Evolutionary conservation across 2,329 filamentous ascomycete genomes (phyloP), one percentile per base, ranked within the genome.

Genomic region (Byssoonygena ceratinophila): DNA sequence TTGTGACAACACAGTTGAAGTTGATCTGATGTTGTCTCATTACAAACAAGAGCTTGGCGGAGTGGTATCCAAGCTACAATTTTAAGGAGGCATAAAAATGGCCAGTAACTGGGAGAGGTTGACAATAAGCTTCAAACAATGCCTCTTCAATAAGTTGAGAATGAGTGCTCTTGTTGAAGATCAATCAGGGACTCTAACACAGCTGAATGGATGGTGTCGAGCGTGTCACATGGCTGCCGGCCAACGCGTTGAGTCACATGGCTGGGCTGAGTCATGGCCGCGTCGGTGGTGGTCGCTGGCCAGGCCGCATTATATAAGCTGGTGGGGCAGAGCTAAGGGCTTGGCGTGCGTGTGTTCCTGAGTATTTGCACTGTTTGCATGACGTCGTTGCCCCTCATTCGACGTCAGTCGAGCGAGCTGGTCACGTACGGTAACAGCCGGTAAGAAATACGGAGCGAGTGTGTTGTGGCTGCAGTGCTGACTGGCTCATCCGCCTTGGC

Each of bases 41-140:
- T n/a, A n/a, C n/a, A n/a, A n/a, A n/a, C 58, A 0, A 57, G 46
- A 4, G 54, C 54, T 31, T 39, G 55, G 14, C 47, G 44, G 6
- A 71, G 61, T 1, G 66, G 63, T 0, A 74, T 63, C 36, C 64
- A 63, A 12, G 66, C 63, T 5, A 66, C 61, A 0, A 56, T 57
- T 46, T 69, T 74, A 0, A 64, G 53, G 74, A 69, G 3, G 72
- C 47, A 57, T n/a, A n/a, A n/a, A n/a, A n/a, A n/a, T n/a, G n/a
- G n/a, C n/a, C n/a, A n/a, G n/a, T n/a, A n/a, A n/a, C n/a, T n/a
- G n/a, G n/a, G n/a, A n/a, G n/a, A n/a, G n/a, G n/a, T n/a, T n/a
- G n/a, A n/a, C n/a, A n/a, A n/a, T n/a, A n/a, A n/a, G n/a, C n/a
- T n/a, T n/a, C n/a, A n/a, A n/a, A n/a, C n/a, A n/a, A n/a, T n/a